Evolutionary conservation across 139 green algal species (phyloP).

Genomic region (Volvox reticuliferus): DNA sequence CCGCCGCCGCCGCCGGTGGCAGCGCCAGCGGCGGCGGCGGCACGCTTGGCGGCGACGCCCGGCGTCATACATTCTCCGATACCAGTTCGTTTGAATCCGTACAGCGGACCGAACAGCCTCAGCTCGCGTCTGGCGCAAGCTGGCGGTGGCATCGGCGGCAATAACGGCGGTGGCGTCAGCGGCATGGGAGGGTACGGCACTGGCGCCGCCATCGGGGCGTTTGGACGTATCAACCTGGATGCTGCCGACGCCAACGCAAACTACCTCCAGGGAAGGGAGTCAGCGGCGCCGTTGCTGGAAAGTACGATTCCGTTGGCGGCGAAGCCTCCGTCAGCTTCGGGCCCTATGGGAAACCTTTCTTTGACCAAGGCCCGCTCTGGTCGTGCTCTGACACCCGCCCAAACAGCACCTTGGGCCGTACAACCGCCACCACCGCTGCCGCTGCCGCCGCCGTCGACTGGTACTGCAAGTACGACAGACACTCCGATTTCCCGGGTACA

Average conservation of each 20-base stretch:
- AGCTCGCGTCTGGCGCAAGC: too few species aligned
- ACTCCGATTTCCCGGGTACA: too few species aligned
- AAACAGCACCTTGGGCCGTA: neutral
- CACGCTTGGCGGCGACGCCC: neutral
- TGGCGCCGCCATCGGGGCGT: neutral
- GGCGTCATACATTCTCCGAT: slow-evolving; percentile 23
- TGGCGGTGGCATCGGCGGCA: too few species aligned
- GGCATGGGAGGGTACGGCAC: neutral
- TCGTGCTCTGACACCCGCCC: neutral
- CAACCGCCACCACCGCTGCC: neutral
- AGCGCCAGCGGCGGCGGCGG: slow-evolving; percentile 1
- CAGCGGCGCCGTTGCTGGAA: too few species aligned
- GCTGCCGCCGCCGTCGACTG: too few species aligned
- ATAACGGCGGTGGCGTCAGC: too few species aligned
- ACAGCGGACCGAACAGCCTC: neutral
- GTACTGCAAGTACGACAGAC: neutral
- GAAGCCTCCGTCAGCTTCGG: too few species aligned
- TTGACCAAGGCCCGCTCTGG: neutral
- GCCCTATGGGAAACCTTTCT: neutral
- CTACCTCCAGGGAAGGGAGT: too few species aligned
- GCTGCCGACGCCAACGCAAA: too few species aligned
- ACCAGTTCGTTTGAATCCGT: neutral
- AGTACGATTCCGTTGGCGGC: too few species aligned
- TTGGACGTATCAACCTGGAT: too few species aligned
- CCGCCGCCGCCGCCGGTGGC: neutral